These are phyloP conservation scores for Aspergillus conjunctus DNA, from an alignment of 495 filamentous ascomycete genomes.

Conservation along the genomic window DNA sequence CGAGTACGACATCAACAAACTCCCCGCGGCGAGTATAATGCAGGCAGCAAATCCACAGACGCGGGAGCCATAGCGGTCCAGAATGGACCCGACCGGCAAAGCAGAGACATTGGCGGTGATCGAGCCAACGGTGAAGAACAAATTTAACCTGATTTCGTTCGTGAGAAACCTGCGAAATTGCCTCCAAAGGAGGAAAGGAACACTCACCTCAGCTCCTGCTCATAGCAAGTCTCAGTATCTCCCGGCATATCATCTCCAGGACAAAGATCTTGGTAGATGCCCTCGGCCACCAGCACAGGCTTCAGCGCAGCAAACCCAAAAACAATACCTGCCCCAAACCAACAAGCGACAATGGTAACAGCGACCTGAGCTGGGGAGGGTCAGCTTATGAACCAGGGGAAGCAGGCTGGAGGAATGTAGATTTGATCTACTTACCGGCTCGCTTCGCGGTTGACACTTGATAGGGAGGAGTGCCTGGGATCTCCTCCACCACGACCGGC, in stretches of 20 bases:
- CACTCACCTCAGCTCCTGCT: slow-evolving; percentile 64
- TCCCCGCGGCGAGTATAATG: slow-evolving; percentile 57
- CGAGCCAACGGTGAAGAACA: slow-evolving; percentile 71
- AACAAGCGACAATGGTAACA: slow-evolving; percentile 61
- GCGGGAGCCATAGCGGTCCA: slow-evolving; percentile 68
- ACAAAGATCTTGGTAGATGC: slow-evolving; percentile 64
- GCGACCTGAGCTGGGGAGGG: slow-evolving; percentile 55
- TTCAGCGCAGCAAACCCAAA: slow-evolving; percentile 78
- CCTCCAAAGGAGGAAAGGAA: neutral
- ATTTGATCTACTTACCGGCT: slow-evolving; percentile 35
- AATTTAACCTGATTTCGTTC: slow-evolving; percentile 51
- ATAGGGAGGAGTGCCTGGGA: slow-evolving; percentile 43
- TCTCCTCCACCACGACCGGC: slow-evolving; percentile 26
- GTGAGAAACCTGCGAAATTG: neutral
- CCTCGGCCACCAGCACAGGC: slow-evolving; percentile 65
- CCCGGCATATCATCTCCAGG: slow-evolving; percentile 45
- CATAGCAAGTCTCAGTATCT: slow-evolving; percentile 57
- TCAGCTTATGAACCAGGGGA: slow-evolving; percentile 11
- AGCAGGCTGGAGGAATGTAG: neutral
- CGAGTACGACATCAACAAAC: slow-evolving; percentile 60
- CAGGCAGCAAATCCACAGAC: slow-evolving; percentile 58
- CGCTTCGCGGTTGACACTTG: slow-evolving; percentile 56
- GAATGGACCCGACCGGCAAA: slow-evolving; percentile 63
- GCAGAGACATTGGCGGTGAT: slow-evolving; percentile 69
- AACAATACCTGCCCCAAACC: slow-evolving; percentile 66